A percentile compares a stretch with the other conserved stretches of the same genome.
Conservation (phyloP, 805 yeast genomes). For the Candida coleopterorum region DNA sequence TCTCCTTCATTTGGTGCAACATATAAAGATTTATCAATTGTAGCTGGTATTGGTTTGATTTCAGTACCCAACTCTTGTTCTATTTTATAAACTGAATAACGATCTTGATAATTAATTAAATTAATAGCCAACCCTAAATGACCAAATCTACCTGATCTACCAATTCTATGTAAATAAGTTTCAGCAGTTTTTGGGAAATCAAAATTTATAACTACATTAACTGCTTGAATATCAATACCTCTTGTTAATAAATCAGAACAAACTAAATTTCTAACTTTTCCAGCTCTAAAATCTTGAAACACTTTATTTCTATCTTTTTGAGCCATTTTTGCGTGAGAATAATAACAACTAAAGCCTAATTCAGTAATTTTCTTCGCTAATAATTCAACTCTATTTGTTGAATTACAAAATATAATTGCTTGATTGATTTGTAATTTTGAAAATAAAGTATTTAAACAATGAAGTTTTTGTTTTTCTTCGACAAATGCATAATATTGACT, state of each 20-base stretch:
- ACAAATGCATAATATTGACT: conserved; percentile 98
- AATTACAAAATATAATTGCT: conserved; percentile 94
- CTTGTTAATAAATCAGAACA: conserved; percentile 95
- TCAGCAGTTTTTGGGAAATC: conserved; percentile 98
- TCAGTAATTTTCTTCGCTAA: conserved; percentile 95
- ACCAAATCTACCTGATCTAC: conserved; percentile 98
- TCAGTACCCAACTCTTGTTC: conserved; percentile 98
- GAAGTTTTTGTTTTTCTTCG: conserved; percentile 92
- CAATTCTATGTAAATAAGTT: conserved; percentile 95
- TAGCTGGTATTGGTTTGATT: conserved; percentile 94
- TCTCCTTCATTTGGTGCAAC: conserved; percentile 46
- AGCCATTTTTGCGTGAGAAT: conserved; percentile 96
- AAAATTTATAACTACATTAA: conserved; percentile 94
- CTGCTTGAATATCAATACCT: conserved; percentile 99
- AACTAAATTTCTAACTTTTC: conserved; percentile 93
- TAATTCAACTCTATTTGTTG: conserved; percentile 92
- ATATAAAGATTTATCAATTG: conserved; percentile 82
- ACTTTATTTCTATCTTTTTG: conserved; percentile 96
- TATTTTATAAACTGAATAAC: conserved; percentile 87
- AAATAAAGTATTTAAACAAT: conserved; percentile 91
- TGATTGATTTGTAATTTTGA: conserved; percentile 94
- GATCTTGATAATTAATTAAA: conserved; percentile 93
- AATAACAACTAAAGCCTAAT: conserved; percentile 92
- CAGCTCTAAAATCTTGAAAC: conserved; percentile 97
- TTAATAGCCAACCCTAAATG: conserved; percentile 97